Evolutionary conservation across 1,284 basidiomycete genomes (phyloP).

Genomic region (Austropuccinia psidii): DNA sequence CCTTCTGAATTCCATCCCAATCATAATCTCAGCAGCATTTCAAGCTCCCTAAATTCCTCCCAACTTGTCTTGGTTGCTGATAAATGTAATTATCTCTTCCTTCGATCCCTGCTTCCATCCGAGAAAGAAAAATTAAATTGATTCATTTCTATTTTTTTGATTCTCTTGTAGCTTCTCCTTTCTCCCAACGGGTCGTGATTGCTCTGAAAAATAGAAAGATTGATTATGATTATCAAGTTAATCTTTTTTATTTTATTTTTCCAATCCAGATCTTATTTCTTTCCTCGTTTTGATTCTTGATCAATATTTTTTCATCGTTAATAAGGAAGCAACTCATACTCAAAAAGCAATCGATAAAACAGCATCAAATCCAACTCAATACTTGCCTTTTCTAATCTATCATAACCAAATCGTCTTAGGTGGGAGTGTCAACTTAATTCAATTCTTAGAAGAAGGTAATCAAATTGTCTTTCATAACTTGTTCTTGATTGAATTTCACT

Average conservation of each 20-base stretch:
- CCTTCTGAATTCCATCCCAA: neutral
- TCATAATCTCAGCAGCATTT: too few species aligned
- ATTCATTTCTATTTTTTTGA: too few species aligned
- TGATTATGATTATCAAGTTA: conserved; percentile 51
- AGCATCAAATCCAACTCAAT: conserved; percentile 30
- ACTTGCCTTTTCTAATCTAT: conserved; percentile 34
- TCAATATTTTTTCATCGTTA: neutral
- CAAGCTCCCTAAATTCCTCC: too few species aligned
- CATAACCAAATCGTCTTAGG: conserved; percentile 2
- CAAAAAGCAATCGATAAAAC: conserved; percentile 30
- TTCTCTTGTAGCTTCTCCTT: conserved; percentile 27
- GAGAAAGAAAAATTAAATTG: too few species aligned
- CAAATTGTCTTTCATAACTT: neutral
- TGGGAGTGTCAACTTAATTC: conserved; percentile 23
- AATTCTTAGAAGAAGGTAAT: conserved; percentile 36
- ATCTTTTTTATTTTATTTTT: neutral
- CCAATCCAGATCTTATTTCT: neutral
- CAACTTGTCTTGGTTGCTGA: too few species aligned
- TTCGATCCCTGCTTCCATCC: too few species aligned
- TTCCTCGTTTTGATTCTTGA: neutral
- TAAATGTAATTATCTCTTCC: too few species aligned
- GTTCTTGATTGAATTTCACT: neutral
- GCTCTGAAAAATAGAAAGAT: conserved; percentile 53
- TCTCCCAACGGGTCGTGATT: conserved; percentile 41
- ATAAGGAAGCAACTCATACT: conserved; percentile 24